A percentile compares a stretch with the other conserved stretches of the same genome.
Conservation (phyloP, 768 basidiomycete species). For the Scleroderma citrinum region DNA sequence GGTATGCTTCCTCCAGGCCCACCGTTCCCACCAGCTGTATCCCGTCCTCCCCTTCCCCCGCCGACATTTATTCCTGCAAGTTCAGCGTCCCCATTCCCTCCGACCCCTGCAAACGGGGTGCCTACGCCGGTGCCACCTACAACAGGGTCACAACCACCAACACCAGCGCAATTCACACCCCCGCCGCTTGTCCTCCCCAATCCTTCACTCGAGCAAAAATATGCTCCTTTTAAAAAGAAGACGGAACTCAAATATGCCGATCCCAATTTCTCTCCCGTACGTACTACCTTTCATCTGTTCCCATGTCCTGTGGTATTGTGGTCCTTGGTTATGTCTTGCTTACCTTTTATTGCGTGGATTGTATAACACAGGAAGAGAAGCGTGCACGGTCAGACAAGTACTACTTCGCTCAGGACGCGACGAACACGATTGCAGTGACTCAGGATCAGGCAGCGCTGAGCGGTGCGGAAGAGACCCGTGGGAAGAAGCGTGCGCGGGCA, state of each 20-base stretch:
- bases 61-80: conserved; percentile 34
- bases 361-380: conserved; percentile 59
- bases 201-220: conserved; percentile 53
- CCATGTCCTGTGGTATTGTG: neutral
- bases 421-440: conserved; percentile 15
- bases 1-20: conserved; percentile 34
- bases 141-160: conserved; percentile 7
- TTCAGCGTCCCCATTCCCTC: conserved; percentile 20
- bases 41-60: conserved; percentile 26
- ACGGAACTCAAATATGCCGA: conserved; percentile 71
- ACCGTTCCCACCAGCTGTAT: conserved; percentile 34
- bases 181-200: conserved; percentile 45
- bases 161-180: neutral
- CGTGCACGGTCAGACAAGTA: conserved; percentile 63
- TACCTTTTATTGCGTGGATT: neutral
- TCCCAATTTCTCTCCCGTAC: conserved; percentile 72
- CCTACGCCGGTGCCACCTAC: conserved; percentile 11
- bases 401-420: conserved; percentile 43
- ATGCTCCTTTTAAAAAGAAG: conserved; percentile 70
- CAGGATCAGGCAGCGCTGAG: conserved; percentile 13
- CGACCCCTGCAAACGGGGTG: conserved; percentile 21
- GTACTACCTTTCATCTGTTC: conserved; percentile 19
- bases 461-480: conserved; percentile 55
- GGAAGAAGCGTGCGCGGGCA: conserved; percentile 80
- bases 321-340: neutral